Conservation (phyloP, 305 asterid species). For the Plantago lanceolata region DNA sequence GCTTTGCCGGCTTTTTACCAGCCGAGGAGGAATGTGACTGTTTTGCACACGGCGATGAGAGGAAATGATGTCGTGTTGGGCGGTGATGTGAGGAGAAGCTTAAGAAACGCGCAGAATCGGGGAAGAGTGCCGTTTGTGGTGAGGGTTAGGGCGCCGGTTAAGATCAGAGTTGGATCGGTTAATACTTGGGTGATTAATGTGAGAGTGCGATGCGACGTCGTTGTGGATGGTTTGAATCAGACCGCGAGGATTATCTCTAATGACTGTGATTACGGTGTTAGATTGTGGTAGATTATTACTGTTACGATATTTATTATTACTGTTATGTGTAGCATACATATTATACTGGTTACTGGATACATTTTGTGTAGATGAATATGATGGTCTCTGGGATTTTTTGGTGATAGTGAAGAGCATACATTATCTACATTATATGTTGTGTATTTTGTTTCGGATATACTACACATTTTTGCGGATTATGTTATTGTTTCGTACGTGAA, state of each 20-base stretch:
- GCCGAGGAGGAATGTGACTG: constrained; percentile 48
- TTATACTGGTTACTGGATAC: not conserved
- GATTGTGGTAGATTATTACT: constrained; percentile 39
- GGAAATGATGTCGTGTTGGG: constrained; percentile 38
- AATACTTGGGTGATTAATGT: constrained; percentile 48
- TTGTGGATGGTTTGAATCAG: constrained; percentile 35
- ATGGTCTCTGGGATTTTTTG: too few species aligned
- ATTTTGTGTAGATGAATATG: too few species aligned
- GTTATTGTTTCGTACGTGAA: too few species aligned
- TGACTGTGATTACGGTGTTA: constrained; percentile 55
- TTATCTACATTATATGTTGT: too few species aligned
- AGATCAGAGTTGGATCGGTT: constrained; percentile 44
- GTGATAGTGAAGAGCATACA: too few species aligned
- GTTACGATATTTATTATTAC: not conserved
- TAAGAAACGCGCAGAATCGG: constrained; percentile 26
- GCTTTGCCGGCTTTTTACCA: constrained; percentile 42
- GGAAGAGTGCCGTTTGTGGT: constrained; percentile 40
- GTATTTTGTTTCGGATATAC: too few species aligned
- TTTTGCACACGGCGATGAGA: constrained; percentile 27
- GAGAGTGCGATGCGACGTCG: constrained; percentile 48
- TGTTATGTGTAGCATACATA: not conserved
- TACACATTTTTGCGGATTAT: too few species aligned
- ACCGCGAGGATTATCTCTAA: constrained; percentile 38
- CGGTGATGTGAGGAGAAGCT: constrained; percentile 26
- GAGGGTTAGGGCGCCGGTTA: constrained; percentile 42